Conservation (phyloP, 257 asterid species). For the Marsdenia floribunda region DNA sequence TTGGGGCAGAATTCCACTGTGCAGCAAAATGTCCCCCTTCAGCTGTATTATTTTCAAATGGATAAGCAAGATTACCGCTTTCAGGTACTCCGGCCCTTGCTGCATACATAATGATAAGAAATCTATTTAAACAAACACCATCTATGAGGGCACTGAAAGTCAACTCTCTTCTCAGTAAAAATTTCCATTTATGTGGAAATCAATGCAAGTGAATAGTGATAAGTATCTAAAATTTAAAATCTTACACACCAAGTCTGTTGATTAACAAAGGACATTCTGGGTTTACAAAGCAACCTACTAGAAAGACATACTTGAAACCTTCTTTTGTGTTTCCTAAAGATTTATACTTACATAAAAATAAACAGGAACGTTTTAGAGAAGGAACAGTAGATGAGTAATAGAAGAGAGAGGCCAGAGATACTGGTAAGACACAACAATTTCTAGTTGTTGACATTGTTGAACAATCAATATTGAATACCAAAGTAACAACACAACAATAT, state of each 20-base stretch:
- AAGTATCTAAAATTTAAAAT: not conserved
- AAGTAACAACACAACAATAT: not conserved
- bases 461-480: not conserved
- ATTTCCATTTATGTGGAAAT: not conserved
- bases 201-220: not conserved
- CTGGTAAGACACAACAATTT: not conserved
- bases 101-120: constrained; percentile 14
- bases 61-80: constrained; percentile 35
- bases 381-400: not conserved
- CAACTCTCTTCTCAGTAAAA: not conserved
- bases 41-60: constrained; percentile 35
- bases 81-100: constrained; percentile 44
- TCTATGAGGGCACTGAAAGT: not conserved
- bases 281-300: not conserved
- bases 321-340: not conserved
- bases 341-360: not conserved
- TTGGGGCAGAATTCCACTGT: constrained; percentile 45
- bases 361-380: not conserved
- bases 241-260: not conserved
- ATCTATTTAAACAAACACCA: constrained; percentile 6
- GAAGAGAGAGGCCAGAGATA: not conserved
- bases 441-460: not conserved
- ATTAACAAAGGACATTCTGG: not conserved
- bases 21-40: constrained; percentile 46
- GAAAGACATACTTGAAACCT: not conserved